phyloP scores from a whole-genome alignment of 2,329 filamentous ascomycete genomes.

The Trichoderma sp. region DNA sequence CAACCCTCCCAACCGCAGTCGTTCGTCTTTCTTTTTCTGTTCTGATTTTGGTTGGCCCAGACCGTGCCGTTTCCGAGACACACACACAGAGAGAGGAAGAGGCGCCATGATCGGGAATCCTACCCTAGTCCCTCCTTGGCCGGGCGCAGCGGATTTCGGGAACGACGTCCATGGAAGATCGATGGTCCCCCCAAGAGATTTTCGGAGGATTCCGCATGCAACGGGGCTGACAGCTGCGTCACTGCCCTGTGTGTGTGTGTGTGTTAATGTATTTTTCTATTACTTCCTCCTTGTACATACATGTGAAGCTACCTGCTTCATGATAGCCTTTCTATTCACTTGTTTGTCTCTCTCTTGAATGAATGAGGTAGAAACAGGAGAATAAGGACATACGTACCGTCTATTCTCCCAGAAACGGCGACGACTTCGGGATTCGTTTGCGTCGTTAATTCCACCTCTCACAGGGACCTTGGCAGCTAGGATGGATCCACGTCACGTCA shows the following conservation, averaged over 20 bases:
- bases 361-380: too few species aligned
- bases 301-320: neutral
- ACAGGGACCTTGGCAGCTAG: neutral
- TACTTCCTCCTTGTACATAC: neutral
- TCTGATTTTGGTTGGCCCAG: constrained; percentile 7
- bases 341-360: too few species aligned
- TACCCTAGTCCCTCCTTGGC: constrained; percentile 1
- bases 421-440: constrained; percentile 1
- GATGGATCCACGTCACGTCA: constrained; percentile 19
- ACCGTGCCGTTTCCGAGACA: constrained; percentile 18
- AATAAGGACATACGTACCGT: too few species aligned
- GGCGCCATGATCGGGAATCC: neutral
- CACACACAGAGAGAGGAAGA: neutral
- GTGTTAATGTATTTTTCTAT: neutral
- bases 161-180: neutral
- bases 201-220: constrained; percentile 9
- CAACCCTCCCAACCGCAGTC: too few species aligned
- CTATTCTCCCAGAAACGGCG: neutral
- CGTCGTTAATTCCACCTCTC: neutral
- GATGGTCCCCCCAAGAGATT: neutral
- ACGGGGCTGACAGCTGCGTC: neutral
- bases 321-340: too few species aligned
- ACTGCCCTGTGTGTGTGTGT: too few species aligned
- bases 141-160: neutral
- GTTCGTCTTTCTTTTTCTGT: too few species aligned